phyloP scores from a whole-genome alignment of 2,329 filamentous ascomycete genomes.

The Xylariaceae sp. region DNA sequence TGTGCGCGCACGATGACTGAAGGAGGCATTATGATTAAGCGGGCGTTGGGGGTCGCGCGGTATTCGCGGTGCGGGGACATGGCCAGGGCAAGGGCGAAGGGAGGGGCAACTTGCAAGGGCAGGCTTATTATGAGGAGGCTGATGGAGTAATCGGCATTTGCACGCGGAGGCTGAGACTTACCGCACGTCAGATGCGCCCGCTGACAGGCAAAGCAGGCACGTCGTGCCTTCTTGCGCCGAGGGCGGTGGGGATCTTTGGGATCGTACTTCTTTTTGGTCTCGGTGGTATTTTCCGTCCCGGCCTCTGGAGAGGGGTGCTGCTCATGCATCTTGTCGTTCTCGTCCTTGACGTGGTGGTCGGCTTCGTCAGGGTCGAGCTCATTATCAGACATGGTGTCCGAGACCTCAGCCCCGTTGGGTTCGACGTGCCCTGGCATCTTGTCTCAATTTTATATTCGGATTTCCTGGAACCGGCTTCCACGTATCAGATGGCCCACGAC shows the following conservation, averaged over 20 bases:
- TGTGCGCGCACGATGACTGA: too few relatives aligned
- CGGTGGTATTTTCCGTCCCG: slow-evolving; percentile 41
- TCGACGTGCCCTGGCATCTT: slow-evolving; percentile 52
- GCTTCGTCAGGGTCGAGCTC: slow-evolving; percentile 47
- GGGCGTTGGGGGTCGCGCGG: too few relatives aligned
- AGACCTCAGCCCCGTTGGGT: slow-evolving; percentile 49
- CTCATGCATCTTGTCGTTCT: slow-evolving; percentile 49
- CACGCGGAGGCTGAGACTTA: slow-evolving; percentile 49
- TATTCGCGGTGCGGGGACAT: slow-evolving; percentile 10
- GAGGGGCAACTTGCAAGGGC: too few relatives aligned
- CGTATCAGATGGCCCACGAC: slow-evolving; percentile 17
- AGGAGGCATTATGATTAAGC: too few relatives aligned
- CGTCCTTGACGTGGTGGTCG: slow-evolving; percentile 39
- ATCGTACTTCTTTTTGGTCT: slow-evolving; percentile 64
- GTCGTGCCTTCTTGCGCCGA: slow-evolving; percentile 87
- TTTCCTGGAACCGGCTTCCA: slow-evolving; percentile 17
- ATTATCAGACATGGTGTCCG: slow-evolving; percentile 55
- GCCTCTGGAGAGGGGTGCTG: slow-evolving; percentile 38
- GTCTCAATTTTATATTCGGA: slow-evolving; percentile 48
- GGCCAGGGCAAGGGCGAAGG: too few relatives aligned
- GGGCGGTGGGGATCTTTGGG: slow-evolving; percentile 88
- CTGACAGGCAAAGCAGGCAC: slow-evolving; percentile 96
- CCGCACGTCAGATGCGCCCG: slow-evolving; percentile 96
- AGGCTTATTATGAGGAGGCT: slow-evolving; percentile 17
- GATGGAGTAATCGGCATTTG: slow-evolving; percentile 21